Evolutionary conservation across 2,329 filamentous ascomycete species (phyloP).

Genomic region (Alternaria longipes): DNA sequence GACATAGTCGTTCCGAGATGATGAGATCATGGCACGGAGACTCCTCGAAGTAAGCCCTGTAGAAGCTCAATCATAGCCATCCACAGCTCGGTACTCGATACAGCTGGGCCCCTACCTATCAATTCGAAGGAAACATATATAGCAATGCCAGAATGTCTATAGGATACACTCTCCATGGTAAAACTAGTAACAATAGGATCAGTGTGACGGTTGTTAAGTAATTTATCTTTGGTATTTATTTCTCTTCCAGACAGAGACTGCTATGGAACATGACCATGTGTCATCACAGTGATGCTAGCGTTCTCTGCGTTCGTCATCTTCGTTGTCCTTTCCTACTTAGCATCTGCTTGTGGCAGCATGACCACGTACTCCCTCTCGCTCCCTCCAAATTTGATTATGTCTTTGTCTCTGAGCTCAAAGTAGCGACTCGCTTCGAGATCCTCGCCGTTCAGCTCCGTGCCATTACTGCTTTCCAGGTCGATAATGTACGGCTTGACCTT

Average conservation of each 20-base stretch:
- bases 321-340: background rate
- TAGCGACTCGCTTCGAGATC: conserved; percentile 78
- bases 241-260: background rate
- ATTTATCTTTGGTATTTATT: background rate
- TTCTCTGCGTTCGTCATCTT: background rate
- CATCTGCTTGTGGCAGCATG: conserved; percentile 70
- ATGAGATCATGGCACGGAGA: background rate
- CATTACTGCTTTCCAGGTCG: conserved; percentile 92
- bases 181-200: background rate
- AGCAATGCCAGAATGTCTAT: background rate
- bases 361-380: conserved; percentile 95
- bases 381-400: conserved; percentile 86
- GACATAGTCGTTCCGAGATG: background rate
- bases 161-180: no score
- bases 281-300: background rate
- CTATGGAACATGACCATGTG: background rate
- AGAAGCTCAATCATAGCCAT: background rate
- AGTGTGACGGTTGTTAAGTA: background rate
- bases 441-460: conserved; percentile 82
- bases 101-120: rapidly evolving
- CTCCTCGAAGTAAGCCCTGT: background rate
- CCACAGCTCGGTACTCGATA: background rate
- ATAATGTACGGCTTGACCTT: conserved; percentile 82
- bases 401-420: conserved; percentile 85
- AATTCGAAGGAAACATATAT: background rate